Conservation (phyloP, 441 rosid genomes). For the Brassica balearica region DNA sequence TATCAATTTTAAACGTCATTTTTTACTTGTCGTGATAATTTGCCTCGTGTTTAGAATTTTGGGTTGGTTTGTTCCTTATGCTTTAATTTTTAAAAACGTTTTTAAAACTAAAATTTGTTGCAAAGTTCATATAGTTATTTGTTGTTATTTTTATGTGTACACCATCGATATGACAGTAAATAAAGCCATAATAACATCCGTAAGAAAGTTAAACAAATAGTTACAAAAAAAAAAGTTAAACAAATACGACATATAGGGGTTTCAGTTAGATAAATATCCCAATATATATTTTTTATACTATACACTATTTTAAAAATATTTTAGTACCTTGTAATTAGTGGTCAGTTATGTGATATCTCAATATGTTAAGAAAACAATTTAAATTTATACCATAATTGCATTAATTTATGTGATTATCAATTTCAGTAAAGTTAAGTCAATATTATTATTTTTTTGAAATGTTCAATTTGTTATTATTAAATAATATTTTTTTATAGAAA, state of each 20-base stretch:
- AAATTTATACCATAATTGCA: background rate
- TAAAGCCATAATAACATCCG: no score
- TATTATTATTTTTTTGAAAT: background rate
- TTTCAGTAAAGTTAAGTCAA: background rate
- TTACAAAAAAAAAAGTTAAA: no score
- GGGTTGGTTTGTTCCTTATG: constrained; percentile 10
- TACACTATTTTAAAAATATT: background rate
- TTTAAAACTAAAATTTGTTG: constrained; percentile 36
- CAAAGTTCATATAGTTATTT: background rate
- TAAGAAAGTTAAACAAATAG: no score
- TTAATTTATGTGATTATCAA: no score
- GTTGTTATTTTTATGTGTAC: background rate
- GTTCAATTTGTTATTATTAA: background rate
- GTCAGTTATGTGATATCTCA: background rate
- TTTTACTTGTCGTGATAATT: constrained; percentile 9
- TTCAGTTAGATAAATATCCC: no score
- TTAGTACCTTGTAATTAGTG: background rate
- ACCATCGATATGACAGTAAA: background rate
- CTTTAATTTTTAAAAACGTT: constrained; percentile 18
- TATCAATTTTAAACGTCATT: constrained; percentile 15
- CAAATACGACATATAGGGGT: no score
- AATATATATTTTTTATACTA: background rate
- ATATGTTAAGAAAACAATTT: background rate
- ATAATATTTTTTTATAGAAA: background rate
- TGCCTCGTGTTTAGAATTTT: background rate